Evolutionary conservation across 805 yeast genomes (phyloP).

Genomic region (Candida sphagnicola): DNA sequence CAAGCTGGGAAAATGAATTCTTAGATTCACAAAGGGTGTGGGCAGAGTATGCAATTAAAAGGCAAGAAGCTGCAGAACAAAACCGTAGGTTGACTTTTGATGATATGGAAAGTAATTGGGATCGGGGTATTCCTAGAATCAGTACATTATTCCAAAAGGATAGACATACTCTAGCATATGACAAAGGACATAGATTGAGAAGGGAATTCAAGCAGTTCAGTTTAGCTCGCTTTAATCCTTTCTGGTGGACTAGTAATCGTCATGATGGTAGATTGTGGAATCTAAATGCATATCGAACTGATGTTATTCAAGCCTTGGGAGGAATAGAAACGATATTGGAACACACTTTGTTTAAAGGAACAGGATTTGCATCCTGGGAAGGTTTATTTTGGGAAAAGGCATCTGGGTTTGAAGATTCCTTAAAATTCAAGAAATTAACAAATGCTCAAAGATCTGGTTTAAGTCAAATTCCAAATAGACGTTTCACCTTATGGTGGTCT

Average conservation of each 20-base stretch:
- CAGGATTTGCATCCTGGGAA: slow-evolving; percentile 98
- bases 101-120: slow-evolving; percentile 94
- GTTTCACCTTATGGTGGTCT: slow-evolving; percentile 99
- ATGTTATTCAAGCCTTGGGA: slow-evolving; percentile 94
- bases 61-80: slow-evolving; percentile 82
- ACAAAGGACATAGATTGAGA: slow-evolving; percentile 87
- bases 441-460: slow-evolving; percentile 97
- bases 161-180: slow-evolving; percentile 89
- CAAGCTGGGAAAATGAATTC: slow-evolving; percentile 97
- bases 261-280: slow-evolving; percentile 98
- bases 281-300: slow-evolving; percentile 85
- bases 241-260: slow-evolving; percentile 93
- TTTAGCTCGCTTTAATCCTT: slow-evolving; percentile 73
- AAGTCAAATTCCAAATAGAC: slow-evolving; percentile 94
- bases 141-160: slow-evolving; percentile 94
- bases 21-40: slow-evolving; percentile 93
- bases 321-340: slow-evolving; percentile 95
- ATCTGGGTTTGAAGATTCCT: slow-evolving; percentile 93
- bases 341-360: slow-evolving; percentile 91
- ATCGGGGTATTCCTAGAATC: slow-evolving; percentile 93
- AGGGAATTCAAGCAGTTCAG: slow-evolving; percentile 73
- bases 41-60: slow-evolving; percentile 92
- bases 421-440: slow-evolving; percentile 90
- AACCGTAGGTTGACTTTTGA: slow-evolving; percentile 86
- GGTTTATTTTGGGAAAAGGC: slow-evolving; percentile 98